Conservation (phyloP, 257 asterid genomes). For the Asclepias syriaca region DNA sequence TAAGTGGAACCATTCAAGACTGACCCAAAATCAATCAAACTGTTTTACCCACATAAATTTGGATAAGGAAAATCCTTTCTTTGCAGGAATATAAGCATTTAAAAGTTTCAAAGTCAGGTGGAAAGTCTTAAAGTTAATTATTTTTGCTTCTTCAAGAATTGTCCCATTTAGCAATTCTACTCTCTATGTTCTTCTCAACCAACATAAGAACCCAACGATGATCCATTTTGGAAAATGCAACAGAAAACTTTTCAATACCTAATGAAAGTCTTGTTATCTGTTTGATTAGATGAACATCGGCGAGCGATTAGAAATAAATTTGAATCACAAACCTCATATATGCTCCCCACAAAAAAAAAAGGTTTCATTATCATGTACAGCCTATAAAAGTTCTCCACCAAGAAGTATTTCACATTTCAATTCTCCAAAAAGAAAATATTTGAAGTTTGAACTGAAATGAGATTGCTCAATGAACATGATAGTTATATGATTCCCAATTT, state of each 20-base stretch:
- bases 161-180: not conserved
- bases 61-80: not conserved
- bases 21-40: not conserved
- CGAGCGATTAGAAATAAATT: not conserved
- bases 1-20: not conserved
- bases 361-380: not conserved
- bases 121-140: not conserved
- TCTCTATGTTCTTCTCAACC: not conserved
- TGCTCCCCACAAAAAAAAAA: not conserved
- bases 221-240: not conserved
- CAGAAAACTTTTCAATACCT: not conserved
- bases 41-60: not conserved
- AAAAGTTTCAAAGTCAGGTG: not conserved
- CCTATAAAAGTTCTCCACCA: not conserved
- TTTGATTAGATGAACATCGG: not conserved
- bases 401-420: not conserved
- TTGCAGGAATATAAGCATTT: not conserved
- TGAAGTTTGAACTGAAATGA: not conserved
- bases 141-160: not conserved
- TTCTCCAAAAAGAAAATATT: not conserved
- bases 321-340: not conserved
- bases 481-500: not conserved
- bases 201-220: not conserved
- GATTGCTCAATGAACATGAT: not conserved
- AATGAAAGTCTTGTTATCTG: not conserved